A percentile compares a stretch with the other conserved stretches of the same genome.
Evolutionary conservation across 306 rosid genomes (phyloP).

Genomic region (Abrus precatorius): DNA sequence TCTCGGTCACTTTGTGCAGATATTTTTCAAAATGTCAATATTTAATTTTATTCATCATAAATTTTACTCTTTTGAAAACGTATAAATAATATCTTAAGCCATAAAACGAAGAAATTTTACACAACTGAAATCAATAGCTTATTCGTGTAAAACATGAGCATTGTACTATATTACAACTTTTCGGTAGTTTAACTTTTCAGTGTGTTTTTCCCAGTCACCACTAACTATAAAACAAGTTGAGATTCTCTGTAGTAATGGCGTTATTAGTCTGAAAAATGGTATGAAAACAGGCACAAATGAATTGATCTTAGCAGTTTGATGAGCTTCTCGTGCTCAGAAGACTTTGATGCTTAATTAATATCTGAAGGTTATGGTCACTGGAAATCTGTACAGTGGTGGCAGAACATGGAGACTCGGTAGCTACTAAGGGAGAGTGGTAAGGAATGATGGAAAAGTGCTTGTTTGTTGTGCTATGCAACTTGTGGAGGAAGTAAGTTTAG

Average conservation of each 20-base stretch:
- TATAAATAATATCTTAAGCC: not conserved
- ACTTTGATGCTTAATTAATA: constrained; percentile 28
- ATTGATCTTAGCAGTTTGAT: constrained; percentile 37
- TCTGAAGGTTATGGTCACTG: constrained; percentile 33
- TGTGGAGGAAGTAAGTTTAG: constrained; percentile 29
- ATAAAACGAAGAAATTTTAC: too few species aligned
- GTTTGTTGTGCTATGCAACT: constrained; percentile 38
- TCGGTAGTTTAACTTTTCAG: constrained; percentile 36
- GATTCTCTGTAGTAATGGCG: constrained; percentile 28
- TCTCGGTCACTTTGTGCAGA: not conserved
- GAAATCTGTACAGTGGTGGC: constrained; percentile 45
- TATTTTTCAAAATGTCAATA: not conserved
- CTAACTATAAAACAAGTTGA: constrained; percentile 38
- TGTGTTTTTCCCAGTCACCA: constrained; percentile 13
- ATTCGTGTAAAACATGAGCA: constrained; percentile 42
- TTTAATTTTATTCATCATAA: not conserved
- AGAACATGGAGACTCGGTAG: constrained; percentile 33
- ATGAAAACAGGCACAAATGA: constrained; percentile 43
- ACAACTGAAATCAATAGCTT: constrained; percentile 35
- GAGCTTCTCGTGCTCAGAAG: constrained; percentile 34
- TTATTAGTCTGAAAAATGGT: constrained; percentile 44
- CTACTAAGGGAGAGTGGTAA: constrained; percentile 5
- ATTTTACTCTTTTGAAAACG: not conserved
- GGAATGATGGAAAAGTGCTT: constrained; percentile 43
- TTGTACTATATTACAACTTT: constrained; percentile 47